phyloP scores from a whole-genome alignment of 2,329 filamentous ascomycete species.

The Drechslerella coelobrocha region DNA sequence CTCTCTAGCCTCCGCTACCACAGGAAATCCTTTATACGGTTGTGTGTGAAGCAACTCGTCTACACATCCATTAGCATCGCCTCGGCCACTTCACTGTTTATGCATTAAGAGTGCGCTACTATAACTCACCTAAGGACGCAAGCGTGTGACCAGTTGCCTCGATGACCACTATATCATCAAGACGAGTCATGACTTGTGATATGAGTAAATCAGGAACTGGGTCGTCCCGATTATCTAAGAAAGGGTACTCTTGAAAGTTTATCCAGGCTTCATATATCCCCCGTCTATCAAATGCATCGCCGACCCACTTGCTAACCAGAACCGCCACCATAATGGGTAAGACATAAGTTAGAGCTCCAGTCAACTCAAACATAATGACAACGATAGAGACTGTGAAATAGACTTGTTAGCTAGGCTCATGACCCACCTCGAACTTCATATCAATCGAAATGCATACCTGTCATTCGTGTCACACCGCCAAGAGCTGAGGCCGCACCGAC shows the following conservation, averaged over 20 bases:
- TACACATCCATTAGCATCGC: conserved; percentile 7
- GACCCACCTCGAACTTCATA: not conserved
- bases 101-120: not conserved
- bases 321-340: conserved; percentile 99
- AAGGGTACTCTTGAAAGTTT: conserved; percentile 91
- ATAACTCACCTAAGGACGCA: conserved; percentile 67
- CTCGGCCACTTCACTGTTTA: too few species aligned
- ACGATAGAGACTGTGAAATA: conserved; percentile 77
- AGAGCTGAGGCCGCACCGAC: conserved; percentile 94
- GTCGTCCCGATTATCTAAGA: conserved; percentile 89
- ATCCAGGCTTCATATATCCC: conserved; percentile 99
- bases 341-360: conserved; percentile 92
- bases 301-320: conserved; percentile 98
- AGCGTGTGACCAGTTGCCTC: conserved; percentile 89
- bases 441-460: conserved; percentile 57
- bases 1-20: conserved; percentile 78
- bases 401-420: not conserved
- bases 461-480: conserved; percentile 92
- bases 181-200: conserved; percentile 87
- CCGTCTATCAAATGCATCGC: conserved; percentile 87
- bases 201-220: conserved; percentile 82
- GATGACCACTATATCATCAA: conserved; percentile 88
- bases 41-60: conserved; percentile 71
- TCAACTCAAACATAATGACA: conserved; percentile 99
- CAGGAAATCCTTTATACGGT: conserved; percentile 87